Evolutionary conservation across 129 eudicot species (phyloP), one percentile per base, ranked within the genome.

Genomic region (Daucus carota): DNA sequence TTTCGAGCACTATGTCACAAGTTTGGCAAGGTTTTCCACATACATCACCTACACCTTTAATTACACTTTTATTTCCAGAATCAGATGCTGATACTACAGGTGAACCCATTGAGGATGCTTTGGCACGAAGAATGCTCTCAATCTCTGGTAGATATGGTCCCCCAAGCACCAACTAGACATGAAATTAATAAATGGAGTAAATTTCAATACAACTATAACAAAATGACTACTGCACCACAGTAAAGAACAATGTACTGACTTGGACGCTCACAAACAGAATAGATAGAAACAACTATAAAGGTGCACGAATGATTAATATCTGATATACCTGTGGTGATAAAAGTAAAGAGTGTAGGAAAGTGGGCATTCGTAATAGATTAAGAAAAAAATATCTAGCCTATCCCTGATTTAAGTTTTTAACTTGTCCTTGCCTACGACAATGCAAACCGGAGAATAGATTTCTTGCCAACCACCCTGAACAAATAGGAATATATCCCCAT

Each of bases 61-160:
- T 73, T 54, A 70, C 38, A 83, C 97, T 91, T 88, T 33, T 91
- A 62, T 92, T 95, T 82, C 92, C 88, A 77, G 82, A 78, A 80
- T 85, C 96, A 77, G 88, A 91, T 71, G 92, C 90, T 26, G 91
- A 88, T 57, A 88, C 81, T 76, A 95, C 89, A 44, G 94, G 91
- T 65, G 96, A 88, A 78, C 81, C 79, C 87, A 85, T 78, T 62
- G 88, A 85, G 71, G 89, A 85, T 54, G 99, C 97, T 84, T 88
- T 92, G 62, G 83, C 81, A 63, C 90, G 91, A 63, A 95, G 88
- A 84, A 91, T 92, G 69, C 73, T 80, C 90, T 95, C 91, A 41
- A 95, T 86, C 71, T 89, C 90, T 52, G 96, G 96, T 80, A 79
- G 87, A 80, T 86, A 95, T 67, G 97, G 92, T 33, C 99, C 99